These are phyloP conservation scores for Lecanicillium sp. DNA, from an alignment of 2,329 filamentous ascomycete species.

Conservation along the genomic window DNA sequence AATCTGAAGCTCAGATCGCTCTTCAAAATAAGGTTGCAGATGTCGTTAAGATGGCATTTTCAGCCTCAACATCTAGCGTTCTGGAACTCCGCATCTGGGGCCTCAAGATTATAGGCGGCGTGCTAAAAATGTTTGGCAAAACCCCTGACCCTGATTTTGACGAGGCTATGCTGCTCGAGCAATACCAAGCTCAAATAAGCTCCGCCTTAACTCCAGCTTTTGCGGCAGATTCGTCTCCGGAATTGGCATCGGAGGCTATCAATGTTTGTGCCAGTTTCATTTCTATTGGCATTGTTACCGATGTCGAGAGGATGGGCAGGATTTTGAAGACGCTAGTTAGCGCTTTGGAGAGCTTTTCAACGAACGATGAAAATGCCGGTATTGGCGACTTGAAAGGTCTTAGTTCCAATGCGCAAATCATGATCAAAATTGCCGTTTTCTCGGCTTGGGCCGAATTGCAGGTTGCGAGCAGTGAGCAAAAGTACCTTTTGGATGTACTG, in stretches of 20 bases:
- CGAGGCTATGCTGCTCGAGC: constrained; percentile 92
- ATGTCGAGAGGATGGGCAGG: constrained; percentile 96
- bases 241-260: constrained; percentile 89
- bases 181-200: constrained; percentile 97
- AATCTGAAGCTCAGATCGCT: constrained; percentile 67
- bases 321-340: constrained; percentile 90
- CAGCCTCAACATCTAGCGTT: constrained; percentile 88
- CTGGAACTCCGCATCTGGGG: constrained; percentile 85
- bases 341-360: constrained; percentile 85
- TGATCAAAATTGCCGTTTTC: constrained; percentile 97
- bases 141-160: constrained; percentile 94
- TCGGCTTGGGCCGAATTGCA: constrained; percentile 96
- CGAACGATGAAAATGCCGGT: constrained; percentile 68
- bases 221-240: constrained; percentile 88
- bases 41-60: constrained; percentile 94
- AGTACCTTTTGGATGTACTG: constrained; percentile 79
- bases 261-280: constrained; percentile 98
- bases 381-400: constrained; percentile 91
- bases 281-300: constrained; percentile 91
- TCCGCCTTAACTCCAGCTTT: constrained; percentile 95
- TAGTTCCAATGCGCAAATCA: constrained; percentile 92
- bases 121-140: constrained; percentile 93
- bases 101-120: constrained; percentile 84
- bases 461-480: constrained; percentile 86
- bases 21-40: constrained; percentile 82